Base-by-base conservation (phyloP, 805 yeast genomes). In the Myxozyma mucilagina region DNA sequence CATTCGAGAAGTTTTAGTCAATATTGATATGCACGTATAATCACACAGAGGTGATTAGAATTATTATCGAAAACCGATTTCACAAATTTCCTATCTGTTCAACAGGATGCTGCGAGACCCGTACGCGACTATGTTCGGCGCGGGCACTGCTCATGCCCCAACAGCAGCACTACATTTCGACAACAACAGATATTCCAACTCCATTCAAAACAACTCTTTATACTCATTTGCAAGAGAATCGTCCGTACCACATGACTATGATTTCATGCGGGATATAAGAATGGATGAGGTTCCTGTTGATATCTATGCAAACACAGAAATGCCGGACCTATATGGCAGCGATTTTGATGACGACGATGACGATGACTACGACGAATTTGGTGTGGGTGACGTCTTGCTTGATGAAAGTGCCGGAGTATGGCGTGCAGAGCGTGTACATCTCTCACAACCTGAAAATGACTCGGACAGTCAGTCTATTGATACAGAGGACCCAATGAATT, bases 361-460 rank as follows among this genome's bases (percentile, higher is more conserved):
- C 38, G 62, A 59, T 11, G 51, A 59, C 24, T 59, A 59, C 52
- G 62, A 59, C 18, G 62, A 59, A 39, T 54, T 47, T 18, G 62
- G 62, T 29, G 47, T 59, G 35, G 62, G 57, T 31, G 58, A 53
- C 16, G 59, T 34, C 38, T 35, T 59, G 24, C 52, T 59, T 31
- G 62, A 59, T 36, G 62, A 59, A n/a, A 59, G 57, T 31, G 57
- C 57, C 24, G 52, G 47, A 16, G 49, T 52, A 20, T 52, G 56
- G 48, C 49, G 53, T 16, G 52, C 24, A 13, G 48, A 44, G 13
- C 50, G 59, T n/a, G 32, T 16, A 7, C 9, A 34, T 43, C 34
- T 13, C 41, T 5, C 48, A 13, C 13, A 18, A 14, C n/a, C 38
- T n/a, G 20, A 31, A 18, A 6, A n/a, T 35, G 53, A 18, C 32